A percentile compares a stretch with the other conserved stretches of the same genome.
Conservation (phyloP, 2,329 filamentous ascomycete genomes). For the Paecilomyces formosus region DNA sequence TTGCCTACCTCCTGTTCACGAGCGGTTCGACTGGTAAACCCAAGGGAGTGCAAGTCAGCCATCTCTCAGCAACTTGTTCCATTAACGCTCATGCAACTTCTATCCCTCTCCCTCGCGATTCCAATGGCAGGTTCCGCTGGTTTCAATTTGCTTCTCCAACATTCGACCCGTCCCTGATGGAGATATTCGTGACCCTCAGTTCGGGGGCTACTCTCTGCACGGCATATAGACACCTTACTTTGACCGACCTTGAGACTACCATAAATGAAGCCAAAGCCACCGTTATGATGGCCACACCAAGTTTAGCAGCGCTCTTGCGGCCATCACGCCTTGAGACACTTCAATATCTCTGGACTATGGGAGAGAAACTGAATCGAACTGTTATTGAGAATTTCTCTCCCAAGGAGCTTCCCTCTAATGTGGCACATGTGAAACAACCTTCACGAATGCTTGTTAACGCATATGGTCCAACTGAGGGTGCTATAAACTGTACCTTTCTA, state of each 20-base stretch:
- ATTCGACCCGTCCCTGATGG: conserved; percentile 24
- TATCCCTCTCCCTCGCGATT: conserved; percentile 15
- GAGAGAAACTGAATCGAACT: conserved; percentile 25
- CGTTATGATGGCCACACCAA: conserved; percentile 33
- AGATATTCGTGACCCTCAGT: conserved; percentile 22
- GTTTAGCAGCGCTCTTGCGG: conserved; percentile 27
- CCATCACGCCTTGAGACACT: conserved; percentile 18
- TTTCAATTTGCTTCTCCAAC: conserved; percentile 32
- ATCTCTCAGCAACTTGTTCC: conserved; percentile 23
- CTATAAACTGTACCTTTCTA: conserved; percentile 20
- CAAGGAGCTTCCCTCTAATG: not conserved
- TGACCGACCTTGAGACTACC: conserved; percentile 20
- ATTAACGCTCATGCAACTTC: conserved; percentile 20
- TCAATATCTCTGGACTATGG: conserved; percentile 24
- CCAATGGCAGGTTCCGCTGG: conserved; percentile 22
- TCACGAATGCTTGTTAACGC: conserved; percentile 20
- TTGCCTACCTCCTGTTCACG: conserved; percentile 27
- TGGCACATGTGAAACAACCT: not conserved
- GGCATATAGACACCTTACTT: conserved; percentile 18
- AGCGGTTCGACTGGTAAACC: conserved; percentile 28
- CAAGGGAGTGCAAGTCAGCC: conserved; percentile 25
- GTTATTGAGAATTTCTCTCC: conserved; percentile 24
- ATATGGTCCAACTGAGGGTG: conserved; percentile 27
- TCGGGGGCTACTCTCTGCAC: conserved; percentile 29
- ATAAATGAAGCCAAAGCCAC: conserved; percentile 24